Percentiles rank a stretch among this genome's conserved stretches.
Conservation (phyloP, 2,329 filamentous ascomycete genomes). For the Pseudofabraea citricarpa region DNA sequence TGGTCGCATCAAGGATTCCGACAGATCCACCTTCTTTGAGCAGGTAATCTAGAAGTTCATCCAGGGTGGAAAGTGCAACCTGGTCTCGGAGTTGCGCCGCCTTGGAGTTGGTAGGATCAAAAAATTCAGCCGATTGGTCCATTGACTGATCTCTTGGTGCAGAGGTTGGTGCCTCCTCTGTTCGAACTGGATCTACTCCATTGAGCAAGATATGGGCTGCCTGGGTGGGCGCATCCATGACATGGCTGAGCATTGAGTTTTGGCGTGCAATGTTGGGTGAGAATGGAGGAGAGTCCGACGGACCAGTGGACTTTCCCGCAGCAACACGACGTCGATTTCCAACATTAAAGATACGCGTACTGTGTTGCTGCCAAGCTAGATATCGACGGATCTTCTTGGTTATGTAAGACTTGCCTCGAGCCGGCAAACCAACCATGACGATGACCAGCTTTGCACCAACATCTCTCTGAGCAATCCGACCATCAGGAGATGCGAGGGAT, state of each 20-base stretch:
- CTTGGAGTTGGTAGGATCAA: conserved; percentile 81
- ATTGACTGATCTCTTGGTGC: conserved; percentile 43
- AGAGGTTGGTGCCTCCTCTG: conserved; percentile 1
- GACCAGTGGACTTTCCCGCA: conserved; percentile 46
- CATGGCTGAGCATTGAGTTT: conserved; percentile 13
- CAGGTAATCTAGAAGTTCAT: conserved; percentile 89
- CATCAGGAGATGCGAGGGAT: conserved; percentile 92
- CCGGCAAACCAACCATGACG: conserved; percentile 95
- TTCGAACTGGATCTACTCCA: conserved; percentile 29
- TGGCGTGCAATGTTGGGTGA: conserved; percentile 22
- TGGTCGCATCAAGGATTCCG: conserved; percentile 94
- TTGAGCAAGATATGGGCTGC: conserved; percentile 56
- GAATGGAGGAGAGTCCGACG: conserved; percentile 10
- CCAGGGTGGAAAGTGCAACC: conserved; percentile 84
- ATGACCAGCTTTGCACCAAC: conserved; percentile 96
- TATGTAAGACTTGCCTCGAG: conserved; percentile 95
- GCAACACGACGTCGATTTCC: conserved; percentile 83
- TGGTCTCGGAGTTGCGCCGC: conserved; percentile 84
- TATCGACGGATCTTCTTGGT: conserved; percentile 97
- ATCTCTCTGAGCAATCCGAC: conserved; percentile 87
- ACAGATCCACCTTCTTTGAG: conserved; percentile 78
- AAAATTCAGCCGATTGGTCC: conserved; percentile 90
- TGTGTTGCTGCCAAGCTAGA: conserved; percentile 94
- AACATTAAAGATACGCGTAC: conserved; percentile 95
- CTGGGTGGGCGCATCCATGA: conserved; percentile 35